Base-by-base conservation (phyloP, 768 basidiomycete species). In the Nidularia pulvinata region DNA sequence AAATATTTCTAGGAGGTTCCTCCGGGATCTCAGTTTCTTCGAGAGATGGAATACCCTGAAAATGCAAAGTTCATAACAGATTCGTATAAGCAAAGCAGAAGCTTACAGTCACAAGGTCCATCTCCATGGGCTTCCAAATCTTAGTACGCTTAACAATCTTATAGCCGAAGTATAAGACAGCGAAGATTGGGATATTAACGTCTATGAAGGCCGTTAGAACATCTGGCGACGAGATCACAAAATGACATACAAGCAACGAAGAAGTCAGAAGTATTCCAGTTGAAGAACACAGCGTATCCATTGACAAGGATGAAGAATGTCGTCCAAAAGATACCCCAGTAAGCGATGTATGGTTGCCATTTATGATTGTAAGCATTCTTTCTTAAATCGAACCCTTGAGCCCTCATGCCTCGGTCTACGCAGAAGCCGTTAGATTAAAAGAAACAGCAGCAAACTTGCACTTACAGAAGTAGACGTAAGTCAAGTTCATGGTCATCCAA, bases 391-490 rank as follows among this genome's bases (percentile, higher is more conserved):
- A 83, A 70, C 1, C 84, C 86, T 60, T 86, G 84, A 1, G 62
- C 72, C 49, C 69, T 73, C 68, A 79, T 65, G 44, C 82, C 86
- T 46, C 80, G 74, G 62, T 78, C 78, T 78, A 70, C 14, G 49
- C 33, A 48, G 46, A 34, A 33, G 14, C n/a, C 35, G 13, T 25
- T 13, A 51, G 45, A 19, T 51, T 48, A 53, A 33, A 10, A 22
- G 42, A 6, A 13, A 37, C 25, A 33, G 48, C 14, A 22, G 32
- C 1, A 7, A 49, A 7, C 14, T 34, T 32, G 33, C 46, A 74
- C 85, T 57, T 57, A 84, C 86, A 80, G 76, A 88, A 92, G 68
- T 71, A 82, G 51, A 89, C 61, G 70, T 88, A 93, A 13, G 89
- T 89, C 32, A 89, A 53, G 65, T 87, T 87, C 66, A 89, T 84